Base-by-base conservation (phyloP, 768 basidiomycete species). In the Amanita jacksonii region DNA sequence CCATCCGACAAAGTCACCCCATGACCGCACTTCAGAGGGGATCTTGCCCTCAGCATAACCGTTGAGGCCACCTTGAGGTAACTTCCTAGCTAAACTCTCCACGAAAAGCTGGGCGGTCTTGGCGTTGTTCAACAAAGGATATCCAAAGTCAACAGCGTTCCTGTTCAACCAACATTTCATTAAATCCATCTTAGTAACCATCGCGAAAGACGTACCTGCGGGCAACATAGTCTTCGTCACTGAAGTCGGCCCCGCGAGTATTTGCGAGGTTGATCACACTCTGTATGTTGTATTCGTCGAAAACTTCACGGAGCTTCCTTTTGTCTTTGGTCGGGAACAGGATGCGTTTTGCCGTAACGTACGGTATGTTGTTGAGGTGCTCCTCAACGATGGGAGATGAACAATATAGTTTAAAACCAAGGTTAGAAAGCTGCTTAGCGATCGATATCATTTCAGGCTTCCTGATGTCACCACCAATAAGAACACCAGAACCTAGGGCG, bases 301-400 rank as follows among this genome's bases (percentile, higher is more conserved):
- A 93, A 9, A 94, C 94, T 59, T 91, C 84, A 27, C 89, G 83
- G 12, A 98, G 71, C 62, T 88, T 91, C 38, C 96, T 75, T 73
- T 99, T 98, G 66, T 99, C 96, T 50, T 87, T 81, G 39, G 85
- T 85, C 4, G 96, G 96, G 82, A 99, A 94, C 67, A 91, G 79
- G 56, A 99, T 97, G 47, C 84, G 82, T 69, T 90, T 85, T 43
- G 79, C 87, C 9, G 67, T 63, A 16, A 96, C 76, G 57, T 91
- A 81, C 5, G 82, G 79, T 39, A 91, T 70, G 47, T 65, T 62
- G 57, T 89, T 90, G 64, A 97, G 64, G 68, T 77, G 82, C 36
- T 83, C 73, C 59, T 94, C 91, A 22, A 96, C 81, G 25, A 66
- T 67, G 2, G 74, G 69, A 2, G 85, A 88, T 10, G 90, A 85